Evolutionary conservation across 805 yeast genomes (phyloP).

Genomic region (Candida manassasensis): DNA sequence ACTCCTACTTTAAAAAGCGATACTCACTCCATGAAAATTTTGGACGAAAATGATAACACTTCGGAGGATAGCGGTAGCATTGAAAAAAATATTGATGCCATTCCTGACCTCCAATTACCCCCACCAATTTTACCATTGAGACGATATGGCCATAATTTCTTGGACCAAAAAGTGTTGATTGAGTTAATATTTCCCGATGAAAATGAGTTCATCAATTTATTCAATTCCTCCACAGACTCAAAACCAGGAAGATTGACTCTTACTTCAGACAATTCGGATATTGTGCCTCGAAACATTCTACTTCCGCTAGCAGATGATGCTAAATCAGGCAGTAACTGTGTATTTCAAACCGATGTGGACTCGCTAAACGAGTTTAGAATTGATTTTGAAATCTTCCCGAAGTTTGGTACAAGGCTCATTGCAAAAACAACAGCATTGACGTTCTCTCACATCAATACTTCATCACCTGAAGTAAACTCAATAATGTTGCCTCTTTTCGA

Average conservation of each 20-base stretch:
- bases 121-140: constrained; percentile 94
- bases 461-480: constrained; percentile 36
- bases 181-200: constrained; percentile 64
- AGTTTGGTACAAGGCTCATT: constrained; percentile 87
- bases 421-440: constrained; percentile 85
- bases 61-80: constrained; percentile 36
- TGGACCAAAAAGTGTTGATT: constrained; percentile 83
- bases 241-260: constrained; percentile 82
- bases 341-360: constrained; percentile 79
- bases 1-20: constrained; percentile 1
- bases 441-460: constrained; percentile 34
- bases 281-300: constrained; percentile 81
- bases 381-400: constrained; percentile 88
- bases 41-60: constrained; percentile 24
- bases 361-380: constrained; percentile 58
- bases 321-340: constrained; percentile 50
- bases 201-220: constrained; percentile 43
- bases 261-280: constrained; percentile 68
- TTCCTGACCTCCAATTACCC: constrained; percentile 88
- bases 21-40: constrained; percentile 20
- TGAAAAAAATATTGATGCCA: constrained; percentile 51
- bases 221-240: constrained; percentile 36
- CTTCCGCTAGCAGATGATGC: constrained; percentile 65
- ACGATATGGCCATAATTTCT: constrained; percentile 91
- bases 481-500: constrained; percentile 74